phyloP scores from a whole-genome alignment of 257 asterid species.

The Forsythia viridissima region DNA sequence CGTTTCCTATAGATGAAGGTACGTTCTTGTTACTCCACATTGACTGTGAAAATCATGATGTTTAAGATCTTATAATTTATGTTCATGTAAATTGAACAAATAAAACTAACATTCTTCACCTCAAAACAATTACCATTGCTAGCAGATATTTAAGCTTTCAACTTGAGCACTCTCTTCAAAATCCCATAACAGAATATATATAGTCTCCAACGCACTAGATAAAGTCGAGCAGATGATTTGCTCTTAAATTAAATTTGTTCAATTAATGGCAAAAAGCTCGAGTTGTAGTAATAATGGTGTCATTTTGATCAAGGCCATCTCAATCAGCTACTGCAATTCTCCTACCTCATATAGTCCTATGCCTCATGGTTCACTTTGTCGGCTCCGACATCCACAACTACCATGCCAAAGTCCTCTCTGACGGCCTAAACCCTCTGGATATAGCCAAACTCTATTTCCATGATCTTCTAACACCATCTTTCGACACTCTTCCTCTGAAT shows the following conservation, averaged over 20 bases:
- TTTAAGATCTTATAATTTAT: no score
- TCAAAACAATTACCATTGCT: no score
- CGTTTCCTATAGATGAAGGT: no score
- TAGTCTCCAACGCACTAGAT: no score
- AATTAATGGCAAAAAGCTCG: slow-evolving; percentile 1
- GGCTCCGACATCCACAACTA: slow-evolving; percentile 32
- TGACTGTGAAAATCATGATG: no score
- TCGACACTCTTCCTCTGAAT: slow-evolving; percentile 30
- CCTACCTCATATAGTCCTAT: slow-evolving; percentile 33
- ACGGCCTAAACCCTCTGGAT: slow-evolving; percentile 16
- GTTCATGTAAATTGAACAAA: no score
- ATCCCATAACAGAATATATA: no score
- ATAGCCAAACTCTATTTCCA: slow-evolving; percentile 26
- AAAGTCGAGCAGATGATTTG: no score
- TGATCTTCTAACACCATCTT: slow-evolving; percentile 25
- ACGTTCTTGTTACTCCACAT: no score
- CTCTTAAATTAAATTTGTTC: background rate
- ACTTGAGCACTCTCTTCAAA: no score
- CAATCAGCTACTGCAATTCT: slow-evolving; percentile 49
- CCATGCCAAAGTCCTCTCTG: slow-evolving; percentile 33
- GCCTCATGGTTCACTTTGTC: slow-evolving; percentile 35
- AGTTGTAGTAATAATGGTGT: slow-evolving; percentile 35
- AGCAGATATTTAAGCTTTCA: no score
- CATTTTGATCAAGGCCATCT: slow-evolving; percentile 50
- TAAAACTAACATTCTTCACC: no score